Base-by-base conservation (phyloP, 2,329 filamentous ascomycete genomes). In the Alternaria metachromatica region DNA sequence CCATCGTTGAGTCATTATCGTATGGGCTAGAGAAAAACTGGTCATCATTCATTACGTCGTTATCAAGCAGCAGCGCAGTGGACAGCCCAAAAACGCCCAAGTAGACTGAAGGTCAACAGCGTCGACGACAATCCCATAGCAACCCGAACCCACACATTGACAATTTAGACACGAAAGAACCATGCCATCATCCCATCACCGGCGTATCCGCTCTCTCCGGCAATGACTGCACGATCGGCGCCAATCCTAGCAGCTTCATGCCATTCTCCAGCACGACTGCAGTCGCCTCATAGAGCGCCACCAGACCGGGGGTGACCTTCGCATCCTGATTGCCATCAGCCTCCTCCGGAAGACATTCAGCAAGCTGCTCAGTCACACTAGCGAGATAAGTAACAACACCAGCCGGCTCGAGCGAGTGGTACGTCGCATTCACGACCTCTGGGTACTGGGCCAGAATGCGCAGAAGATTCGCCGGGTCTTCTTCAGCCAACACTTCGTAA, bases 401-500 rank as follows among this genome's bases (percentile, higher is more conserved):
- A 20, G 74, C 67, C 11, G 76, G 70, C 46, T 80, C 76, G 5
- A 77, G 67, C 1, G 72, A 72, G 10, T 71, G 66, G 37, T 73
- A 75, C 0, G 71, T 67, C 13, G 69, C 60, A 18, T 72, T 68
- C 5, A 70, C 65, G 8, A 77, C 70, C 28, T 79, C 76, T 0
- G 76, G 75, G 55, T 76, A 79, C 51, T 79, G 76, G 1, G 67
- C 67, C 4, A 80, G 67, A 20, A 72, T 44, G 11, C 73, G 70
- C 23, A 78, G 60, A 8, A 79, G 67, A 55, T 75, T 75, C 9
- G 64, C 62, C 15, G 64, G 63, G 4, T 76, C 71, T 11, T 76
- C 75, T 10, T 76, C 69, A 10, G 66, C 65, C 11, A 78, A 51
- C 4, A 48, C 49, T 9, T 69, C 64, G 25, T 69, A 72, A 12